Conservation (phyloP, 257 asterid species). For the Solanum appendiculatum region DNA sequence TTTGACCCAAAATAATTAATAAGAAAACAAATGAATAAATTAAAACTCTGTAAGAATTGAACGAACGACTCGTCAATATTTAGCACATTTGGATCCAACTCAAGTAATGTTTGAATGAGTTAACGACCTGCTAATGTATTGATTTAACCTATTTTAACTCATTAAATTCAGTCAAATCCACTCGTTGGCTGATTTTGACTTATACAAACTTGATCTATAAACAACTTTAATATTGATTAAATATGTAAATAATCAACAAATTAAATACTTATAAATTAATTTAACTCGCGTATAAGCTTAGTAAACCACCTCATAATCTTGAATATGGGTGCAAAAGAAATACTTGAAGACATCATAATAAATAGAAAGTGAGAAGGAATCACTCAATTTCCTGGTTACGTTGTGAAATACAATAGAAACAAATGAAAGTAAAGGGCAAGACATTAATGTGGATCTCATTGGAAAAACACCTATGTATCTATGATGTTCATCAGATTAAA, state of each 20-base stretch:
- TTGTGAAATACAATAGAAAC: neutral
- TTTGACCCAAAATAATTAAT: no score
- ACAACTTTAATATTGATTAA: neutral
- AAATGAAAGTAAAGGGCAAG: neutral
- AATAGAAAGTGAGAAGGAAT: neutral
- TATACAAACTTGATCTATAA: neutral
- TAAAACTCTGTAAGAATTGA: neutral
- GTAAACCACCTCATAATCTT: neutral
- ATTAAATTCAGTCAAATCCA: neutral
- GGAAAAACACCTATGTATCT: neutral
- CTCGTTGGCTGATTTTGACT: neutral
- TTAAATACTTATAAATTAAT: neutral
- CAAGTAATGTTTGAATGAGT: neutral
- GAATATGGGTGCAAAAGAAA: neutral
- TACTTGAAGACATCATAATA: neutral
- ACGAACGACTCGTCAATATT: neutral
- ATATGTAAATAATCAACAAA: neutral
- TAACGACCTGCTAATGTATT: neutral
- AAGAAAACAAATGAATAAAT: no score
- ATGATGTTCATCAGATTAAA: neutral
- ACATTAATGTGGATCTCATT: neutral
- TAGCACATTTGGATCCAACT: neutral
- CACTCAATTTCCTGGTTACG: neutral
- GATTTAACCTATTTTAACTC: no score
- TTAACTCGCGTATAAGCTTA: neutral